Base-by-base conservation (phyloP, 129 eudicot species). In the Deinandra increscens region DNA sequence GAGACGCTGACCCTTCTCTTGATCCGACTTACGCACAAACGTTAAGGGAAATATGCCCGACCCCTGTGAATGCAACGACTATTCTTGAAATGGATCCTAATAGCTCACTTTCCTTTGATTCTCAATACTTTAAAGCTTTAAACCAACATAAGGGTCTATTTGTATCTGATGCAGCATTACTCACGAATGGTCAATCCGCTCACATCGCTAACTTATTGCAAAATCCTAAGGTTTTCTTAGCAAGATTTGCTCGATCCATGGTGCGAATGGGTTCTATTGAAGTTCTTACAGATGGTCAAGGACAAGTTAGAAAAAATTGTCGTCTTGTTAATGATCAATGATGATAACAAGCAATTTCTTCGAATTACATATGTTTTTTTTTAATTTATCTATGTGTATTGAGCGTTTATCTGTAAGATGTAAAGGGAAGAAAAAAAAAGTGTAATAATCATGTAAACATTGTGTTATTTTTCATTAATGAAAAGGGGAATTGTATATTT, bases 31-130 rank as follows among this genome's bases (percentile, higher is more conserved):
- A 81, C 29, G 87, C 85, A 8, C 54, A 65, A 6, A 11, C 59
- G 45, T 50, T 86, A 58, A 83, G 55, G 61, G 36, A 60, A 14
- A 23, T 68, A 36, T 86, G 92, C 69, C 79, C 77, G 0, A 83
- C 42, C 65, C 88, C 79, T 9, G 43, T 75, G 2, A 60, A 67
- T 34, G 66, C 75, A 13, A 39, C 82, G 18, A 86, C 81, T 7
- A 54, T 46, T 19, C 84, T 86, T 17, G 86, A 64, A 36, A 86
- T 86, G 88, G 92, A 86, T 64, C 88, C 92, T 3, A 38, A 60
- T 48, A 86, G 82, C 51, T 50, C 82, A 0, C 66, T 49, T 10
- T 12, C 74, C 14, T 83, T 86, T 49, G 88, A 86, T 76, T 75
- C 71, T 19, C 18, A 78, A 31, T 86, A 86, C 65, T 86, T 38